Evolutionary conservation across 2,329 filamentous ascomycete genomes (phyloP).

Genomic region (Rachicladosporium sp.): DNA sequence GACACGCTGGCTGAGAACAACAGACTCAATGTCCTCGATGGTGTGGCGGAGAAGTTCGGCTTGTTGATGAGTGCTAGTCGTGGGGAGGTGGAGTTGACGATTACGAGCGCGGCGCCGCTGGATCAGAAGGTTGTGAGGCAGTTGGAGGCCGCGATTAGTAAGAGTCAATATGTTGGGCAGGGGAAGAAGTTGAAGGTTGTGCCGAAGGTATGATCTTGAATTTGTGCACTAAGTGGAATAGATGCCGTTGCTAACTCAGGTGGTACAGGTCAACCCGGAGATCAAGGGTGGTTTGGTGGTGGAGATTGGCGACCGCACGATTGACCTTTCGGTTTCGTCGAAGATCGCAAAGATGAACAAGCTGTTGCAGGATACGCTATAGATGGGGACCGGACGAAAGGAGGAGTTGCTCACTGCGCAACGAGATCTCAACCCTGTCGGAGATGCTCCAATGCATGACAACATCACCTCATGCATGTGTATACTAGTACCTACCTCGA

Average conservation of each 20-base stretch:
- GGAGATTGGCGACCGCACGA: conserved; percentile 90
- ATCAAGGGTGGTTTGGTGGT: conserved; percentile 89
- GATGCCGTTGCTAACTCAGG: conserved; percentile 8
- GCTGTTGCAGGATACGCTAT: conserved; percentile 91
- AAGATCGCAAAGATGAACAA: conserved; percentile 99
- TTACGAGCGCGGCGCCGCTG: conserved; percentile 82
- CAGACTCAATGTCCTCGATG: conserved; percentile 69
- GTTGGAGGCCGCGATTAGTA: conserved; percentile 76
- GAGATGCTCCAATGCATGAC: not conserved
- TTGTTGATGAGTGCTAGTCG: conserved; percentile 77
- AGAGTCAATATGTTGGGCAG: conserved; percentile 75
- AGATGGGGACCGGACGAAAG: conserved; percentile 40
- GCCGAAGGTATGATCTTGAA: conserved; percentile 51
- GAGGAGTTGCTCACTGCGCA: conserved; percentile 1
- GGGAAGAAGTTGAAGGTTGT: conserved; percentile 98
- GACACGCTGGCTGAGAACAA: conserved; percentile 89
- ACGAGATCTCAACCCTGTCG: conserved; percentile 1
- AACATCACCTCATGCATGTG: too few species aligned
- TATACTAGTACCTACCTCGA: too few species aligned
- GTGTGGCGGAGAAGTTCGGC: conserved; percentile 76
- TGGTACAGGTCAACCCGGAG: conserved; percentile 70
- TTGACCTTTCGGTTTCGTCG: conserved; percentile 88
- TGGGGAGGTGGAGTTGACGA: conserved; percentile 85
- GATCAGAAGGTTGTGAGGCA: conserved; percentile 76
- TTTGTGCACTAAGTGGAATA: not conserved